Evolutionary conservation across 2,329 filamentous ascomycete genomes (phyloP).

Genomic region (Neophaeococcomyces aloes): DNA sequence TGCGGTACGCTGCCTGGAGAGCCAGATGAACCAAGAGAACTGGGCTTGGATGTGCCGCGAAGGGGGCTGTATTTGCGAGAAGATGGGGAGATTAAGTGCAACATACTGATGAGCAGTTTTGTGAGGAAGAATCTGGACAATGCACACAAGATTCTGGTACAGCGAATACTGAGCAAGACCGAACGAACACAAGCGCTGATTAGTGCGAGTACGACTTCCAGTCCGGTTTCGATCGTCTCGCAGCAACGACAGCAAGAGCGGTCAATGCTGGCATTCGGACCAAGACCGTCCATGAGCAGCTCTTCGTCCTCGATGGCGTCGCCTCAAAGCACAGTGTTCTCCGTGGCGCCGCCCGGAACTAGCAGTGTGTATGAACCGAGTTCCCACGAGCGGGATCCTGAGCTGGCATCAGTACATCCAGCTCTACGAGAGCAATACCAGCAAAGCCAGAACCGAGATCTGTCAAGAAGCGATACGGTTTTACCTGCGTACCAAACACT

Average conservation of each 20-base stretch:
- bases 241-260: too few species aligned
- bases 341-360: background rate
- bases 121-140: conserved; percentile 75
- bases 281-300: conserved; percentile 16
- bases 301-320: background rate
- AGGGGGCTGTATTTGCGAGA: conserved; percentile 71
- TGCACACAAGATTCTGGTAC: conserved; percentile 60
- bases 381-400: background rate
- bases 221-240: too few species aligned
- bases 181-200: conserved; percentile 28
- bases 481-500: conserved; percentile 4
- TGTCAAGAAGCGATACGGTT: background rate
- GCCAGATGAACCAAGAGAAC: conserved; percentile 52
- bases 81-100: conserved; percentile 74
- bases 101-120: conserved; percentile 62
- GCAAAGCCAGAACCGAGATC: background rate
- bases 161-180: conserved; percentile 47
- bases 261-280: conserved; percentile 12
- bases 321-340: background rate
- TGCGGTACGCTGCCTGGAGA: conserved; percentile 63
- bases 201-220: conserved; percentile 12
- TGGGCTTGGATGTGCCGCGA: conserved; percentile 54
- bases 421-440: conserved; percentile 3
- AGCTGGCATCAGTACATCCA: background rate
- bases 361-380: too few species aligned